phyloP scores from a whole-genome alignment of 306 rosid species.

The Sicyos baderoa region DNA sequence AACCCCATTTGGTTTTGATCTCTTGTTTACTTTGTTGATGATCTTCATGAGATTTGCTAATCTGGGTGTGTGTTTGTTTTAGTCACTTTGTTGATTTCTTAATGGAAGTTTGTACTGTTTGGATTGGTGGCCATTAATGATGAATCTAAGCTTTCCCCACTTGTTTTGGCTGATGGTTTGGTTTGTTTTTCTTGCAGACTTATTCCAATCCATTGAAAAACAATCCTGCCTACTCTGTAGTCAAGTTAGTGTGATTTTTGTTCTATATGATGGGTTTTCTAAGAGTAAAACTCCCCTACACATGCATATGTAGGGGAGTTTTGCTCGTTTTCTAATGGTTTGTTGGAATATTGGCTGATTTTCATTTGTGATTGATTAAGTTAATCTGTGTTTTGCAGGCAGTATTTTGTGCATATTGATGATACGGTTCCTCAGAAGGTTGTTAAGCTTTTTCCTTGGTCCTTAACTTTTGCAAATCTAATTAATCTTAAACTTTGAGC shows the following conservation, averaged over 20 bases:
- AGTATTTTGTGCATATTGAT: constrained; percentile 81
- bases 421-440: constrained; percentile 65
- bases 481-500: neutral
- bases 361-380: constrained; percentile 9
- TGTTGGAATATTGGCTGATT: neutral
- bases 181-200: constrained; percentile 43
- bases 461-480: neutral
- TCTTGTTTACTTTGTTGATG: neutral
- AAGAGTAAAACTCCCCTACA: too few relatives aligned
- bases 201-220: constrained; percentile 72
- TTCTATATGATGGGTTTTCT: neutral
- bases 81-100: neutral
- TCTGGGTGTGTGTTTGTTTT: constrained; percentile 4
- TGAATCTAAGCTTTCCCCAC: neutral
- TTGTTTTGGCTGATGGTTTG: neutral
- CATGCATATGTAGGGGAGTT: too few relatives aligned
- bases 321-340: neutral
- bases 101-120: neutral
- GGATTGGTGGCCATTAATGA: neutral
- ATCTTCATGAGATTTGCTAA: neutral
- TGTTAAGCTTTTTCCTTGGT: constrained; percentile 28
- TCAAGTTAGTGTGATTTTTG: constrained; percentile 37
- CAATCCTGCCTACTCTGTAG: constrained; percentile 91
- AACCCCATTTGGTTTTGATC: constrained; percentile 2
- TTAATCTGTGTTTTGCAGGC: constrained; percentile 44